Evolutionary conservation across 768 basidiomycete species (phyloP), one percentile per base, ranked within the genome.

Genomic region (Lactarius akahatsu): DNA sequence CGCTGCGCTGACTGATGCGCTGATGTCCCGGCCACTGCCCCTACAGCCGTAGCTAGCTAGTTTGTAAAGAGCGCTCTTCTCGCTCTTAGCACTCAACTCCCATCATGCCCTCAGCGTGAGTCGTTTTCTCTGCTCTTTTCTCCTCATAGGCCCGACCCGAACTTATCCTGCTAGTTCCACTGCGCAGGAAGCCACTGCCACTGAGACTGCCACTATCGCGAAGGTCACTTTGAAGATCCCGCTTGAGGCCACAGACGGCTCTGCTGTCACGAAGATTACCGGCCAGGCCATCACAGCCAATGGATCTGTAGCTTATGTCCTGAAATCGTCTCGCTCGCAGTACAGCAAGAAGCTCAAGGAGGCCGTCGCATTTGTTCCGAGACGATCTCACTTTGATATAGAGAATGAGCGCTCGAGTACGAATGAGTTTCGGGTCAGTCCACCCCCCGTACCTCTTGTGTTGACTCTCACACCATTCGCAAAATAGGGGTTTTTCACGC

Each of bases 361-460:
- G 0, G 78, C 94, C 67, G 81, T 96, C 72, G 89, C 91, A 23
- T 98, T 97, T 77, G 84, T 88, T 6, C 93, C 96, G 5, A 85
- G 96, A 59, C 86, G 88, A 65, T 94, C 93, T 4, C 83, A 82
- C 60, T 93, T 98, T 71, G 95, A 98, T 76, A 89, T 86, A 57
- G 80, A 81, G 68, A 96, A 97, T 74, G 85, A 86, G 72, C 75
- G 78, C 13, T 89, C 89, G 26, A 85, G 85, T 36, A 76, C 83
- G 11, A 96, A 98, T 76, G 90, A 94, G 76, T 97, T 97, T 76
- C 85, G 95, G 68, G 89, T 90, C 57, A 52, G 64, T 59, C 59
- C n/a, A 11, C 41, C 38, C 16, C 38, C 0, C 54, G 10, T 9
- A 6, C 15, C 2, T 20, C 18, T 15, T 11, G 16, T 34, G 30